Evolutionary conservation across 2,329 filamentous ascomycete genomes (phyloP), one percentile per base, ranked within the genome.

Genomic region (Monilinia aucupariae): DNA sequence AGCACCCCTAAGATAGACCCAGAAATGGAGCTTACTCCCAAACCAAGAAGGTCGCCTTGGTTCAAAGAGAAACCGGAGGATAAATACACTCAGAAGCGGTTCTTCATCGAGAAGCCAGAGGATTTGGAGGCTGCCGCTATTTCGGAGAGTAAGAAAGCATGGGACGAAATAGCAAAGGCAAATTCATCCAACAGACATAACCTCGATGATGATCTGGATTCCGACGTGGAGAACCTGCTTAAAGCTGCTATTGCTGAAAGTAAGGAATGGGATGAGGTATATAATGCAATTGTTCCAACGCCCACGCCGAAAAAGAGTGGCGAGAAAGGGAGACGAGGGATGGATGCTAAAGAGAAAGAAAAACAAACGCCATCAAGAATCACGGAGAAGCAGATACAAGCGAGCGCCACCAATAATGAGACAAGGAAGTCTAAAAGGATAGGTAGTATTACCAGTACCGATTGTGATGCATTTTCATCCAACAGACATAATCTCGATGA

Each of bases 21-120:
- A 25, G 41, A 58, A 1, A 13, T 34, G 4, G 55, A 49, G 22
- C 59, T 39, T 32, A 30, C 49, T 17, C 64, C 43, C 43, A 49
- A 3, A 62, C 59, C 17, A 30, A 51, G 20, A 52, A 51, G 34
- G 20, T 52, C 48, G 10, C 58, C 60, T 34, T 58, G 54, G 32
- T 48, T 50, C 8, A 62, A 52, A 49, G 54, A 67, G 2, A 67
- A 63, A 25, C 51, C 41, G 2, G 54, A 56, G 30, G 54, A 58
- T 15, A 58, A 25, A 3, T 34, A 47, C 30, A 47, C 13, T 9
- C 34, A 47, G 4, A 58, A 58, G 20, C 64, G 66, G n/a, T 71
- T 68, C 59, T 71, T 71, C 32, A 59, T 69, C 25, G 70, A 71
- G 45, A 72, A 71, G 25, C 70, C 70, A 30, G 68, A 70, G 20